Percentiles rank a stretch among this genome's conserved stretches.
phyloP scores from a whole-genome alignment of 352 stramenopile species.

The Phytophthora fragariaefolia region DNA sequence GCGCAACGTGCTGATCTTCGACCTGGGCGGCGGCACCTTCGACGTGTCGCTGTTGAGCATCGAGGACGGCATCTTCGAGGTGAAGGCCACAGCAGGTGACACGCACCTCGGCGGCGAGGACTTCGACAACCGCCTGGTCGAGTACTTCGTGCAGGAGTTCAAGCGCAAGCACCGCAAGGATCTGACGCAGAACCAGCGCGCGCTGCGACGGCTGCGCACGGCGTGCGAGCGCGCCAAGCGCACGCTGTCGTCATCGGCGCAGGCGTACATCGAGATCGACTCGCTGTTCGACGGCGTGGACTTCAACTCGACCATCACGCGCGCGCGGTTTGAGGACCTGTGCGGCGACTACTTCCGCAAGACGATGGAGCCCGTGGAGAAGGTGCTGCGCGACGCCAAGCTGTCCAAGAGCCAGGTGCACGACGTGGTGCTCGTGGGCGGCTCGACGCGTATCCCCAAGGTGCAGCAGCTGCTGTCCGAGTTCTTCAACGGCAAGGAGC shows the following conservation, averaged over 20 bases:
- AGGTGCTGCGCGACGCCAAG: slow-evolving; percentile 90
- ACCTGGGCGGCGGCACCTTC: no score
- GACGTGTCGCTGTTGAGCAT: slow-evolving; percentile 94
- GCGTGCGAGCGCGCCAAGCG: slow-evolving; percentile 95
- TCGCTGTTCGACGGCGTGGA: slow-evolving; percentile 92
- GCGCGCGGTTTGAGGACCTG: slow-evolving; percentile 91
- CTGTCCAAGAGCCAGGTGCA: slow-evolving; percentile 85
- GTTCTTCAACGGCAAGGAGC: slow-evolving; percentile 77
- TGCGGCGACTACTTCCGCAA: slow-evolving; percentile 91
- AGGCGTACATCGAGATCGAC: slow-evolving; percentile 95
- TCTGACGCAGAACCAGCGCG: slow-evolving; percentile 86
- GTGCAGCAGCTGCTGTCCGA: slow-evolving; percentile 65
- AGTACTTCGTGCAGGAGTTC: slow-evolving; percentile 93
- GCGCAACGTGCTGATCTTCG: slow-evolving; percentile 97
- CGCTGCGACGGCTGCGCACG: slow-evolving; percentile 90
- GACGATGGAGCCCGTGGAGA: slow-evolving; percentile 89
- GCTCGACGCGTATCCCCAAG: slow-evolving; percentile 79
- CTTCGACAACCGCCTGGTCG: slow-evolving; percentile 94
- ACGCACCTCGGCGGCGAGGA: slow-evolving; percentile 94
- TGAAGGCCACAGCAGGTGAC: slow-evolving; percentile 95
- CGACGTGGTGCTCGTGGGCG: slow-evolving; percentile 84
- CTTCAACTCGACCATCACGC: slow-evolving; percentile 93
- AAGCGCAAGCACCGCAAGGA: slow-evolving; percentile 92
- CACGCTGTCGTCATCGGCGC: slow-evolving; percentile 91
- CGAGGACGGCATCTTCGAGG: slow-evolving; percentile 96